These are phyloP conservation scores for Paxillus ammoniavirescens DNA, from an alignment of 768 basidiomycete genomes.

Conservation along the genomic window DNA sequence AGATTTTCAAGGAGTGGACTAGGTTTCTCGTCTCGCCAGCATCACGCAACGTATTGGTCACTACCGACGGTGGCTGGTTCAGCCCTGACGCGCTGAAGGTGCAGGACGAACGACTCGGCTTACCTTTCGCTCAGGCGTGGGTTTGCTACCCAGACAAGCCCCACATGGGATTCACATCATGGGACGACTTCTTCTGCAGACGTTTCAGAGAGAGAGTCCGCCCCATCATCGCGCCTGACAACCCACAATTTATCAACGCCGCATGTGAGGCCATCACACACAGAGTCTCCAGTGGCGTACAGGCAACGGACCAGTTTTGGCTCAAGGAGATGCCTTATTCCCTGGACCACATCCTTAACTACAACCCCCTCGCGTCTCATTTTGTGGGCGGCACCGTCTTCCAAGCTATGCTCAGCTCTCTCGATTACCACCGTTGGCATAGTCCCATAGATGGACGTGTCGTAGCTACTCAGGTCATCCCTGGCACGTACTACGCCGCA, in stretches of 20 bases:
- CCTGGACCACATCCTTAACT: constrained; percentile 50
- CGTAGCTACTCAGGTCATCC: constrained; percentile 40
- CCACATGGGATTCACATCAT: constrained; percentile 47
- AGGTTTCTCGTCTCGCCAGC: constrained; percentile 42
- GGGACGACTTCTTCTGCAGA: constrained; percentile 59
- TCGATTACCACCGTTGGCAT: constrained; percentile 65
- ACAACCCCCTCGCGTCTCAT: constrained; percentile 36
- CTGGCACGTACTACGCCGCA: constrained; percentile 51
- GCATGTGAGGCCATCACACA: constrained; percentile 56
- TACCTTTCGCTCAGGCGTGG: constrained; percentile 38
- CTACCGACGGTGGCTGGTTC: constrained; percentile 48
- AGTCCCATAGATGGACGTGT: constrained; percentile 50
- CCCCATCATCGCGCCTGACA: constrained; percentile 31
- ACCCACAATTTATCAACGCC: constrained; percentile 40
- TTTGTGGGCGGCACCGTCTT: constrained; percentile 52
- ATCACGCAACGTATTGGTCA: constrained; percentile 42
- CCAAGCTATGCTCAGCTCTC: constrained; percentile 56
- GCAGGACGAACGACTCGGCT: constrained; percentile 6
- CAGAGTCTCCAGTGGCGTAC: constrained; percentile 24
- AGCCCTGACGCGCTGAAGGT: constrained; percentile 29
- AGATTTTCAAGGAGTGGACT: constrained; percentile 50
- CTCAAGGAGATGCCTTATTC: constrained; percentile 63
- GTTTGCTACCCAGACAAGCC: constrained; percentile 37
- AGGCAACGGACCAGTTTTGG: constrained; percentile 52
- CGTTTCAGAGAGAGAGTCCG: constrained; percentile 40